A percentile compares a stretch with the other conserved stretches of the same genome.
Evolutionary conservation across 257 asterid genomes (phyloP).

Genomic region (Nicotiana obtusifolia): DNA sequence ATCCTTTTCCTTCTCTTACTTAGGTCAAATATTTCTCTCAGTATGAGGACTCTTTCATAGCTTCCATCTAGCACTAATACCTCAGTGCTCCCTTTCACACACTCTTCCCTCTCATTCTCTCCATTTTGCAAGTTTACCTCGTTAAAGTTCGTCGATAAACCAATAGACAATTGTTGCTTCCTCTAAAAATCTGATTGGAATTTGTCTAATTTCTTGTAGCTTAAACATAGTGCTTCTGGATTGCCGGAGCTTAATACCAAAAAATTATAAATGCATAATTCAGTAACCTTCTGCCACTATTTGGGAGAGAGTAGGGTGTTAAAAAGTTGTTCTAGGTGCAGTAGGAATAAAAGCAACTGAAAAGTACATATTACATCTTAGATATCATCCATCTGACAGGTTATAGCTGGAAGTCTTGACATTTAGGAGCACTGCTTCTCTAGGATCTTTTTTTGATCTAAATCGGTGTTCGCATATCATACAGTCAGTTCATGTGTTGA

Average conservation of each 20-base stretch:
- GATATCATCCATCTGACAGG: constrained; percentile 1
- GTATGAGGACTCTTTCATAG: neutral
- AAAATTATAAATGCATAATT: neutral
- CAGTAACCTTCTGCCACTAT: neutral
- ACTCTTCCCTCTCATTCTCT: neutral
- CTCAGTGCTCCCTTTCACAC: neutral
- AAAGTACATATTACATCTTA: constrained; percentile 12
- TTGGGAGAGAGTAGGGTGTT: constrained; percentile 1
- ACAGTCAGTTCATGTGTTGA: neutral
- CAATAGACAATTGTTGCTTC: neutral
- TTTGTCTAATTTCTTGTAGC: constrained; percentile 4
- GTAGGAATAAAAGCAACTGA: neutral
- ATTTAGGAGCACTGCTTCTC: neutral
- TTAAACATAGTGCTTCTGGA: neutral
- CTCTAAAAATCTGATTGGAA: neutral
- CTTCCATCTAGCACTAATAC: neutral
- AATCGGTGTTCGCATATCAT: neutral
- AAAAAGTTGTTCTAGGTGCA: neutral
- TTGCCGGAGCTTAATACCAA: neutral
- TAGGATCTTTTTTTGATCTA: neutral
- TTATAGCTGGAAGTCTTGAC: neutral
- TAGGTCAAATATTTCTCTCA: neutral
- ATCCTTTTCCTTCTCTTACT: neutral
- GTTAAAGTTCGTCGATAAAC: neutral
- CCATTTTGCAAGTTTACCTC: neutral